These are phyloP conservation scores for Lentinula detonsa DNA, from an alignment of 768 basidiomycete genomes.

Conservation along the genomic window DNA sequence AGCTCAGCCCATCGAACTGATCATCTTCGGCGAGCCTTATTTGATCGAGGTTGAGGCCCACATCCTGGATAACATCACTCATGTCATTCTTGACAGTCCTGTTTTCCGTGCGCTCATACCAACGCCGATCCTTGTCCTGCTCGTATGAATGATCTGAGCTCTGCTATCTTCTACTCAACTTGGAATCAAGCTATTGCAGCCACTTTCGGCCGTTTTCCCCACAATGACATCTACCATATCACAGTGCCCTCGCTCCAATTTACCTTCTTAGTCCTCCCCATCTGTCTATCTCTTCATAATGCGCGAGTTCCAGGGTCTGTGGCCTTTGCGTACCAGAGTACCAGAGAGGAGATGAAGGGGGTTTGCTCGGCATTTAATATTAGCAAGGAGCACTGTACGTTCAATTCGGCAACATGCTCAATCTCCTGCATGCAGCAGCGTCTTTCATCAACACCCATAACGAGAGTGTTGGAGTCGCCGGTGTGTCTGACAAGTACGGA, in stretches of 20 bases:
- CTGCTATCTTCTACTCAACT: conserved; percentile 96
- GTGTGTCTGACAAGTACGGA: conserved; percentile 97
- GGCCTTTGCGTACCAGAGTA: conserved; percentile 93
- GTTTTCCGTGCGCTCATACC: conserved; percentile 91
- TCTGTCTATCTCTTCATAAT: conserved; percentile 91
- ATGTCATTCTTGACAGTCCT: conserved; percentile 89
- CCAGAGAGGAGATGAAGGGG: too few relatives aligned
- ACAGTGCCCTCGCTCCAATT: conserved; percentile 92
- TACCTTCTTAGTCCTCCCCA: conserved; percentile 77
- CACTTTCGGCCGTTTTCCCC: conserved; percentile 79
- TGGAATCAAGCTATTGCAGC: conserved; percentile 98
- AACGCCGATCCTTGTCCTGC: conserved; percentile 95
- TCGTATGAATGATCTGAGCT: conserved; percentile 95
- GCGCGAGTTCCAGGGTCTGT: conserved; percentile 97
- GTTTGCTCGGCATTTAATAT: conserved; percentile 98
- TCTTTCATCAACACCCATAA: conserved; percentile 92
- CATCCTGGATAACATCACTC: conserved; percentile 91
- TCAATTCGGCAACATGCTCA: conserved; percentile 97
- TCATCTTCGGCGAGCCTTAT: conserved; percentile 95
- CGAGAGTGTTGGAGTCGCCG: conserved; percentile 90
- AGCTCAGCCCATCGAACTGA: conserved; percentile 90
- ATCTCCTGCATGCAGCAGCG: conserved; percentile 88
- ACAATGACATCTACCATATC: conserved; percentile 91
- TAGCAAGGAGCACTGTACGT: conserved; percentile 93
- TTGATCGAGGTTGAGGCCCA: conserved; percentile 96